Percentiles rank a stretch among this genome's conserved stretches.
Conservation (phyloP, 805 yeast genomes). For the Pichia insulana region DNA sequence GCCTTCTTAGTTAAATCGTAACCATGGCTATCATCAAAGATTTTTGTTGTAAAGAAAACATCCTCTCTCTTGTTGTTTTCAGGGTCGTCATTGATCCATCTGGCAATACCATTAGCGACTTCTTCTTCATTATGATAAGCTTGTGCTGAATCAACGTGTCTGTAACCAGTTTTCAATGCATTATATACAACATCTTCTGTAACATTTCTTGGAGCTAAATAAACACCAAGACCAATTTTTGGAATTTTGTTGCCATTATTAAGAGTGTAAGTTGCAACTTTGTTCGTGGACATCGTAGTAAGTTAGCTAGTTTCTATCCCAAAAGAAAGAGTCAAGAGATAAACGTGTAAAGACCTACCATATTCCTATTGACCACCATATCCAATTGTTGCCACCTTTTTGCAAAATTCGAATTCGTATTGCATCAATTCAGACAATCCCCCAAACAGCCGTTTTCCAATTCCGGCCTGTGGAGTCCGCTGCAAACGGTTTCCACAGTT, state of each 20-base stretch:
- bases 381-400: too few relatives aligned
- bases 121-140: slow-evolving; percentile 54
- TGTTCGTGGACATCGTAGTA: not conserved
- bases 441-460: too few relatives aligned
- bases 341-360: too few relatives aligned
- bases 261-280: not conserved
- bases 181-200: slow-evolving; percentile 39
- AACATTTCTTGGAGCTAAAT: slow-evolving; percentile 31
- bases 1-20: slow-evolving; percentile 34
- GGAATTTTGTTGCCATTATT: slow-evolving; percentile 49
- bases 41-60: slow-evolving; percentile 33
- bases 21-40: slow-evolving; percentile 21
- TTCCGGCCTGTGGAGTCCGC: too few relatives aligned
- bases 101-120: slow-evolving; percentile 47
- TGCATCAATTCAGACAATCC: too few relatives aligned
- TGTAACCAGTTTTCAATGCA: slow-evolving; percentile 59
- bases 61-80: slow-evolving; percentile 25
- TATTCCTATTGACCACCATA: too few relatives aligned
- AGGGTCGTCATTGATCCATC: slow-evolving; percentile 27
- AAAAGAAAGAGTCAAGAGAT: not conserved
- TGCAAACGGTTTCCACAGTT: too few relatives aligned
- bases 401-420: too few relatives aligned
- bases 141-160: slow-evolving; percentile 70
- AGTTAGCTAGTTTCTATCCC: too few relatives aligned
- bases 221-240: slow-evolving; percentile 49